These are phyloP conservation scores for Diplodia intermedia DNA, from an alignment of 2,329 filamentous ascomycete species.

Conservation along the genomic window DNA sequence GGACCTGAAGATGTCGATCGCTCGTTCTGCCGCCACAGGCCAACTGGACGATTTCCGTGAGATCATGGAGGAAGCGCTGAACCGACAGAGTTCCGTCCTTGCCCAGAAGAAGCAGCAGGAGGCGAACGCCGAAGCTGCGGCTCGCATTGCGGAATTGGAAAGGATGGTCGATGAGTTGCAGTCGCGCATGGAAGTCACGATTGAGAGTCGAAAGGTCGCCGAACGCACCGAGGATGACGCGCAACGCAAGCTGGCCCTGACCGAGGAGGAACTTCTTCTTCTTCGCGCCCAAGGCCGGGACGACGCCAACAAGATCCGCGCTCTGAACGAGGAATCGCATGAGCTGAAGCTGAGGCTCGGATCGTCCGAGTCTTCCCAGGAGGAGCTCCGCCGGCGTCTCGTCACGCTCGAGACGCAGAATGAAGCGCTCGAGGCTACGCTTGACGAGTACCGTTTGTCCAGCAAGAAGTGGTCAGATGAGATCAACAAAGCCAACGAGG, in stretches of 20 bases:
- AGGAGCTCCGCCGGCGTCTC: slow-evolving; percentile 30
- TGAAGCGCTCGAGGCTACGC: slow-evolving; percentile 64
- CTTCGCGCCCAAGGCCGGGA: slow-evolving; percentile 53
- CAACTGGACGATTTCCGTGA: slow-evolving; percentile 53
- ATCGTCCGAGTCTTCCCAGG: slow-evolving; percentile 40
- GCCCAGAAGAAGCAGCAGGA: slow-evolving; percentile 42
- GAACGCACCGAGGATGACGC: slow-evolving; percentile 55
- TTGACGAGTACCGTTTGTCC: slow-evolving; percentile 69
- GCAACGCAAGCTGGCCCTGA: slow-evolving; percentile 54
- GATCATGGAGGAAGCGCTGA: slow-evolving; percentile 48
- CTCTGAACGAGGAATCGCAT: slow-evolving; percentile 53
- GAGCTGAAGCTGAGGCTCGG: slow-evolving; percentile 47
- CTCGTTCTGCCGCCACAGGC: slow-evolving; percentile 53
- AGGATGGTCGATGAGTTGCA: slow-evolving; percentile 45
- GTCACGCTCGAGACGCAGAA: slow-evolving; percentile 55
- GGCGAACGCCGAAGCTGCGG: slow-evolving; percentile 43
- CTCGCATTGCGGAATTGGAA: slow-evolving; percentile 46
- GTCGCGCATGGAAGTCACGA: slow-evolving; percentile 49
- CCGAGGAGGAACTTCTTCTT: slow-evolving; percentile 57
- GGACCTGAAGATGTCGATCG: slow-evolving; percentile 57
- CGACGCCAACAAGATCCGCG: slow-evolving; percentile 51
- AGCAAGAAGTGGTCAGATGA: slow-evolving; percentile 66
- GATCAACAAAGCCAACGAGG: slow-evolving; percentile 61
- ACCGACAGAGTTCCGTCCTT: slow-evolving; percentile 43
- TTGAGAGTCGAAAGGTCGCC: slow-evolving; percentile 50